phyloP scores from a whole-genome alignment of 495 filamentous ascomycete species.

The Lepraria neglecta region DNA sequence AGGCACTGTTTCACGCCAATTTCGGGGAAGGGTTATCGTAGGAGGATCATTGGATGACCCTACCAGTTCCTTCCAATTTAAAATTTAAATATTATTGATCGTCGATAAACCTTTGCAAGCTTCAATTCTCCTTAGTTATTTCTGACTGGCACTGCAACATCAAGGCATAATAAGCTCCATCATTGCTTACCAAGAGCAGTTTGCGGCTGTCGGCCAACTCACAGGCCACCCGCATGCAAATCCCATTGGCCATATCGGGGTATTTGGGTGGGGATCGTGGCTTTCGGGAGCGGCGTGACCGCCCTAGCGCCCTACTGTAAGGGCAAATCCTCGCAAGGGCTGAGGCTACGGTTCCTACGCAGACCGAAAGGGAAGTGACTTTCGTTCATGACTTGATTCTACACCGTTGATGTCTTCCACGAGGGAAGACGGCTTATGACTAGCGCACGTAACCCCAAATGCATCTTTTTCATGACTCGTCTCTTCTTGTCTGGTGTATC shows the following conservation, averaged over 20 bases:
- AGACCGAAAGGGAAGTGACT: not conserved
- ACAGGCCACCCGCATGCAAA: not conserved
- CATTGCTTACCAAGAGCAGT: not conserved
- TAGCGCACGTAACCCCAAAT: not conserved
- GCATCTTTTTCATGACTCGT: not conserved
- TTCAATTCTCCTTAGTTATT: too few species aligned
- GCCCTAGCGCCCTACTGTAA: not conserved
- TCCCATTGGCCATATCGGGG: not conserved
- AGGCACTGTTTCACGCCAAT: conserved; percentile 7
- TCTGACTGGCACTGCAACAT: too few species aligned
- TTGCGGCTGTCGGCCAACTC: conserved; percentile 5
- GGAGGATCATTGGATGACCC: too few species aligned
- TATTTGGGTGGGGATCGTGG: not conserved
- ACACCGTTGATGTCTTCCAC: not conserved
- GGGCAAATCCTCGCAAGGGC: conserved; percentile 1
- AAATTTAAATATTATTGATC: too few species aligned
- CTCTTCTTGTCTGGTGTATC: not conserved
- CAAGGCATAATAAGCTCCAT: not conserved
- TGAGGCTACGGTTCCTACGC: not conserved
- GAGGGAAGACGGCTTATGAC: not conserved
- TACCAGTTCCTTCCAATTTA: too few species aligned
- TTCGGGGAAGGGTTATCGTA: not conserved
- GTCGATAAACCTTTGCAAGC: too few species aligned
- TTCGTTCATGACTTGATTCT: not conserved
- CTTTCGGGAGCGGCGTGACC: conserved; percentile 6